Percentiles rank a stretch among this genome's conserved stretches.
These are phyloP conservation scores for Termitomyces sp. DNA, from an alignment of 768 basidiomycete species.

Conservation along the genomic window DNA sequence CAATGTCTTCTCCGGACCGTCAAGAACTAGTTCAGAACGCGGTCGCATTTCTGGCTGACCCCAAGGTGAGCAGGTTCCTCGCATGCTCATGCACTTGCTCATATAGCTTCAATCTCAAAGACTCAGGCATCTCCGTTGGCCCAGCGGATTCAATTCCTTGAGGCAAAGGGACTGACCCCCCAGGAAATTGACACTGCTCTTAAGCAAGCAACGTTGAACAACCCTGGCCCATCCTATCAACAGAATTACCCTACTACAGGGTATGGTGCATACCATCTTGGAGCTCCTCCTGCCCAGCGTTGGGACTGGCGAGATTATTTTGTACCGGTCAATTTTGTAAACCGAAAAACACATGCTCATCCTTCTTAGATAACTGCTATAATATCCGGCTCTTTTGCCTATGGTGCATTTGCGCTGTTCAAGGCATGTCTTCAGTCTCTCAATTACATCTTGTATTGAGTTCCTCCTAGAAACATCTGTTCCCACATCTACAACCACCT, in stretches of 20 bases:
- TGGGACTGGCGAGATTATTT: conserved; percentile 99
- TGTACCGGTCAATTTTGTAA: conserved; percentile 43
- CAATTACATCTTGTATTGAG: conserved; percentile 3
- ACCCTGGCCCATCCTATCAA: conserved; percentile 18
- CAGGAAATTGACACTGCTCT: conserved; percentile 87
- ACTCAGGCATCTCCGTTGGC: conserved; percentile 74
- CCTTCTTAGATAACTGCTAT: conserved; percentile 82
- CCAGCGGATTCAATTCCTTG: conserved; percentile 91
- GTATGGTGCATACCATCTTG: conserved; percentile 42
- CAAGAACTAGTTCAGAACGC: conserved; percentile 80
- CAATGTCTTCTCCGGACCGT: conserved; percentile 49
- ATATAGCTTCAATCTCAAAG: conserved; percentile 34
- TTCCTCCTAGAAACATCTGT: conserved; percentile 74
- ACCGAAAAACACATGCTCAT: conserved; percentile 24
- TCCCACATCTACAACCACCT: conserved; percentile 90
- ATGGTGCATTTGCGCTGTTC: conserved; percentile 78
- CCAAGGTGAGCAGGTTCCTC: conserved; percentile 49
- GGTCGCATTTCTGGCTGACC: conserved; percentile 81
- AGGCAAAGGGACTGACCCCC: conserved; percentile 85
- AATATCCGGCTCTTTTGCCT: conserved; percentile 81
- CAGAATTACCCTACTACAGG: conserved; percentile 37
- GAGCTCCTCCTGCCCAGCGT: conserved; percentile 40
- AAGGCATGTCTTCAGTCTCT: conserved; percentile 44
- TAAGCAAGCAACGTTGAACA: conserved; percentile 49
- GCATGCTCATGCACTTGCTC: conserved; percentile 5